Percentiles rank a stretch among this genome's conserved stretches.
These are phyloP conservation scores for Termitomyces bulborhizus DNA, from an alignment of 768 basidiomycete species.

Conservation along the genomic window DNA sequence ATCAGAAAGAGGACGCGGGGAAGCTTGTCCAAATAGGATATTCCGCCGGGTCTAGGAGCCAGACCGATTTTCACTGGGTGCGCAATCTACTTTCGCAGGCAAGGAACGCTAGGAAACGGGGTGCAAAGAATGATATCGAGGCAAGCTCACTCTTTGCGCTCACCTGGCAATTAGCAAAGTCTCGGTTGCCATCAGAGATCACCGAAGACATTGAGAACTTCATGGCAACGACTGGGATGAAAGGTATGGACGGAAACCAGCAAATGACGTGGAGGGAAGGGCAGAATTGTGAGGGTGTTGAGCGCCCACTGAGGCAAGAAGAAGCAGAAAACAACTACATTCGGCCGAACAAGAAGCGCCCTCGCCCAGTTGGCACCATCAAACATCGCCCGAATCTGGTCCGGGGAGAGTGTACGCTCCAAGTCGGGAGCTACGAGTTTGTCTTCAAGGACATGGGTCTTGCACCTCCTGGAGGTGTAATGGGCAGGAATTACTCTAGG, in stretches of 20 bases:
- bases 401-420: background rate
- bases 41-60: slow-evolving; percentile 13
- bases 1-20: slow-evolving; percentile 15
- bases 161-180: background rate
- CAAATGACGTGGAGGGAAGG: too few relatives aligned
- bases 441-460: background rate
- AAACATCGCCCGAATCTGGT: background rate
- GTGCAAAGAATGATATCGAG: background rate
- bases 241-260: slow-evolving; percentile 2
- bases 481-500: too few relatives aligned
- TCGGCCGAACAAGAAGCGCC: background rate
- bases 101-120: background rate
- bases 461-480: slow-evolving; percentile 1
- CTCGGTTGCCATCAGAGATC: background rate
- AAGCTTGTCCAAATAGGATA: slow-evolving; percentile 10
- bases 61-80: slow-evolving; percentile 13
- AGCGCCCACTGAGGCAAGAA: too few relatives aligned
- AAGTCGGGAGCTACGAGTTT: background rate
- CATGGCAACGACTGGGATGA: background rate
- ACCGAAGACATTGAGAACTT: background rate
- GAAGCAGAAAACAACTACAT: too few relatives aligned
- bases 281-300: too few relatives aligned
- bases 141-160: background rate
- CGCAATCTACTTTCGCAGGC: slow-evolving; percentile 2
- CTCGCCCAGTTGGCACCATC: background rate